Evolutionary conservation across 495 filamentous ascomycete genomes (phyloP).

Genomic region (Neurospora cerealis): DNA sequence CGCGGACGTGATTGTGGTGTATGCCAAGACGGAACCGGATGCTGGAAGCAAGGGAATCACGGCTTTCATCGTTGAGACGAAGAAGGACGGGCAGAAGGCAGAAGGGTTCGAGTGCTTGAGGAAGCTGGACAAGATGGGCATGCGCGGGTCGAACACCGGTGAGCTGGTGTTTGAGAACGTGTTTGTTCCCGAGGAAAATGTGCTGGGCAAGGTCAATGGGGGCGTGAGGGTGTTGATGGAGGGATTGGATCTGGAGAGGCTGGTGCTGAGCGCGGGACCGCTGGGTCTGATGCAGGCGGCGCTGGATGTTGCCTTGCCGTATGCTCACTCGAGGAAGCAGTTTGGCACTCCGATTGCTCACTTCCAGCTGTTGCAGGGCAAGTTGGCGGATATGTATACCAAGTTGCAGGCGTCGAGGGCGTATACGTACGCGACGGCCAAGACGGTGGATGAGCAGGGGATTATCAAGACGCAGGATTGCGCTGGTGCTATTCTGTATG

Average conservation of each 20-base stretch:
- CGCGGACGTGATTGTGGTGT: constrained; percentile 80
- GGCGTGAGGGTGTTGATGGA: constrained; percentile 94
- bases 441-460: constrained; percentile 60
- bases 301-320: constrained; percentile 80
- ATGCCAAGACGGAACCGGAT: constrained; percentile 84
- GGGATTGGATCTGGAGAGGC: constrained; percentile 84
- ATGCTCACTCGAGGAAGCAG: constrained; percentile 81
- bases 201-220: constrained; percentile 69
- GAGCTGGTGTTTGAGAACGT: constrained; percentile 89
- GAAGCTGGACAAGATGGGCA: constrained; percentile 96
- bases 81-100: constrained; percentile 17
- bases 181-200: constrained; percentile 74
- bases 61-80: constrained; percentile 78
- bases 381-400: constrained; percentile 95
- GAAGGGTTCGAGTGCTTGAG: constrained; percentile 76
- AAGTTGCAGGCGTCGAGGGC: constrained; percentile 72
- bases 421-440: constrained; percentile 74
- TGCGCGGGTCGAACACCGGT: constrained; percentile 94
- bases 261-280: constrained; percentile 87
- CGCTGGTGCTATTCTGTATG: constrained; percentile 88
- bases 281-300: constrained; percentile 91
- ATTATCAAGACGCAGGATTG: constrained; percentile 79
- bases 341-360: constrained; percentile 82
- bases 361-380: constrained; percentile 89
- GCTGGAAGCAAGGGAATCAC: constrained; percentile 86